A percentile compares a stretch with the other conserved stretches of the same genome.
phyloP scores from a whole-genome alignment of 805 yeast species.

The Sungouiella thailandica region DNA sequence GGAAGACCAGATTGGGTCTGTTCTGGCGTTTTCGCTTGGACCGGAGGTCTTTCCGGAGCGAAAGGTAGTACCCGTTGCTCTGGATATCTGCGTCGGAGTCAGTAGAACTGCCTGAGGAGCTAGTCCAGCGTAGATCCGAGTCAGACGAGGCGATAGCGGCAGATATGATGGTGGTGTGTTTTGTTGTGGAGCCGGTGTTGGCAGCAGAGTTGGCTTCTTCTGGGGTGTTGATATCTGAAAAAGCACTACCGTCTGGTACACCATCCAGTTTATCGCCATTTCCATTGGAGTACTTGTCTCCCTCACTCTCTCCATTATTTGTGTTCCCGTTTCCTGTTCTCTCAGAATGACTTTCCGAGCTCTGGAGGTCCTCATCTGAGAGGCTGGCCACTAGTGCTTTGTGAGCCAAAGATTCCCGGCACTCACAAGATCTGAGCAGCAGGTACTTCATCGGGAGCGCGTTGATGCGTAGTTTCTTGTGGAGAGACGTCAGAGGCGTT shows the following conservation, averaged over 20 bases:
- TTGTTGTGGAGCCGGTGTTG: constrained; percentile 1
- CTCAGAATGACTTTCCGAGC: constrained; percentile 18
- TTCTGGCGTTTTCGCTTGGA: constrained; percentile 6
- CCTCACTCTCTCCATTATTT: constrained; percentile 16
- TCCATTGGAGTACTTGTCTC: constrained; percentile 3
- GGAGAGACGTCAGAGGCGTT: constrained; percentile 33
- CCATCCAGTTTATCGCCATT: too few relatives aligned
- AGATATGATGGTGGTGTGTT: too few relatives aligned
- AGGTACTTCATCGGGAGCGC: constrained; percentile 15
- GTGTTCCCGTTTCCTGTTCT: constrained; percentile 23
- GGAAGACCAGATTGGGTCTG: not conserved
- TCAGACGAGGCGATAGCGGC: too few relatives aligned
- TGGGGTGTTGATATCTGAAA: too few relatives aligned
- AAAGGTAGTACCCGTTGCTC: constrained; percentile 19
- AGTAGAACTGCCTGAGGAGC: constrained; percentile 3
- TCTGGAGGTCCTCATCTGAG: constrained; percentile 3
- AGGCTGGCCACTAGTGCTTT: constrained; percentile 2
- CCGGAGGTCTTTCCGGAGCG: constrained; percentile 8
- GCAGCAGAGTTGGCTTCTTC: constrained; percentile 5
- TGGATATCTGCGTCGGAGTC: constrained; percentile 2
- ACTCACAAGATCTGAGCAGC: constrained; percentile 1
- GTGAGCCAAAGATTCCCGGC: constrained; percentile 6
- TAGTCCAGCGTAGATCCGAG: too few relatives aligned
- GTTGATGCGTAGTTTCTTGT: constrained; percentile 38
- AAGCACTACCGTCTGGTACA: too few relatives aligned